These are phyloP conservation scores for Nakazawaea laoshanensis DNA, from an alignment of 805 yeast genomes.

Conservation along the genomic window DNA sequence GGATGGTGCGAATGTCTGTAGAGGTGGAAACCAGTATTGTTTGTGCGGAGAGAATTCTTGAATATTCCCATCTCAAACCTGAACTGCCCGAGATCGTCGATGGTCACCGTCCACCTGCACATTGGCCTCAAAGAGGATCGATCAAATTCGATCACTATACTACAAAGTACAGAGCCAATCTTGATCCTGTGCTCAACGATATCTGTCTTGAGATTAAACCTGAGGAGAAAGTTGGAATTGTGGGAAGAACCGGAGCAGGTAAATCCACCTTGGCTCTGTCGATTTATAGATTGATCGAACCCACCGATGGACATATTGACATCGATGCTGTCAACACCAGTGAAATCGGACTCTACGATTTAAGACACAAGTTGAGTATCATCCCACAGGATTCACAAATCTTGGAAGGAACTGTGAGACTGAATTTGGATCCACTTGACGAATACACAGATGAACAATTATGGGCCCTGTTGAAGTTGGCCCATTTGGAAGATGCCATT, in stretches of 20 bases:
- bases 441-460: conserved; percentile 63
- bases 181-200: conserved; percentile 70
- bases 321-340: conserved; percentile 68
- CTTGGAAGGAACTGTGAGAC: conserved; percentile 78
- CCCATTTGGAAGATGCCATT: conserved; percentile 69
- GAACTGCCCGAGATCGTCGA: conserved; percentile 66
- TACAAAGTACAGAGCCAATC: conserved; percentile 75
- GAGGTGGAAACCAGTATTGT: conserved; percentile 97
- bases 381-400: conserved; percentile 95
- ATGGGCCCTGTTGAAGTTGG: conserved; percentile 73
- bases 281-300: conserved; percentile 76
- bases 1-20: conserved; percentile 98
- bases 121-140: conserved; percentile 72
- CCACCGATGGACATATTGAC: conserved; percentile 52
- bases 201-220: conserved; percentile 58
- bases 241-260: conserved; percentile 97
- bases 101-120: conserved; percentile 44
- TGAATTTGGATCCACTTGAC: conserved; percentile 78
- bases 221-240: conserved; percentile 86
- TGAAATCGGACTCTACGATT: conserved; percentile 64
- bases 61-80: conserved; percentile 41
- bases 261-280: conserved; percentile 82
- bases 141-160: conserved; percentile 65
- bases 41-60: conserved; percentile 60
- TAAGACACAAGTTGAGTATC: conserved; percentile 70